Evolutionary conservation across 208 protist species (phyloP).

Genomic region (Trypanosoma rangeli): DNA sequence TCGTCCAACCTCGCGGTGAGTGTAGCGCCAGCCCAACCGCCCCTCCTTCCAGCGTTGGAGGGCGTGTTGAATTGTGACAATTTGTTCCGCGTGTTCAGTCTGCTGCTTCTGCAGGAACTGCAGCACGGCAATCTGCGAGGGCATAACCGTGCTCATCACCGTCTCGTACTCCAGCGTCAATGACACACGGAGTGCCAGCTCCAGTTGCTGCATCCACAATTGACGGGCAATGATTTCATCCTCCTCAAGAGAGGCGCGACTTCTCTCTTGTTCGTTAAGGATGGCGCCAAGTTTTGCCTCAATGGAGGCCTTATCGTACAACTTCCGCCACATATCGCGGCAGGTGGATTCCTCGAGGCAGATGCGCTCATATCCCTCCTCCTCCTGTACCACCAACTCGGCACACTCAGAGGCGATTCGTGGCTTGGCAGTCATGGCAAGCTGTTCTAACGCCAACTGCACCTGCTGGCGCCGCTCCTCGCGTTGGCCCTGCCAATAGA

Average conservation of each 20-base stretch:
- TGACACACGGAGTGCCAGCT: constrained; percentile 27
- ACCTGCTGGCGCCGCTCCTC: constrained; percentile 38
- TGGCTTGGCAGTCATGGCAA: neutral
- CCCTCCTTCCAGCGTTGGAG: constrained; percentile 41
- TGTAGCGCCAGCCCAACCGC: constrained; percentile 53
- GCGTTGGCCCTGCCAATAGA: constrained; percentile 68
- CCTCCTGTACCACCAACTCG: constrained; percentile 8
- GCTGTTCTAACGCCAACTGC: constrained; percentile 14
- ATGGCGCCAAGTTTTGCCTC: neutral
- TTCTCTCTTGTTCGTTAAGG: constrained; percentile 16
- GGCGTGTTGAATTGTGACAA: constrained; percentile 50
- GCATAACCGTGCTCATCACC: constrained; percentile 3
- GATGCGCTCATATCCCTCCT: constrained; percentile 6
- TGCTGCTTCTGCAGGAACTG: constrained; percentile 8
- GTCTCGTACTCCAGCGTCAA: constrained; percentile 26
- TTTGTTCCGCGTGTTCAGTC: constrained; percentile 6
- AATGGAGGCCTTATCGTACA: neutral
- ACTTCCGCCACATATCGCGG: constrained; percentile 3
- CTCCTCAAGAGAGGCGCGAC: constrained; percentile 27
- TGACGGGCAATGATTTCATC: constrained; percentile 27
- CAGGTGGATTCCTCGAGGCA: constrained; percentile 4
- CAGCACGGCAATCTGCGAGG: constrained; percentile 15
- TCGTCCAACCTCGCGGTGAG: constrained; percentile 49
- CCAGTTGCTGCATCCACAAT: constrained; percentile 23
- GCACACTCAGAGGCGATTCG: neutral